These are phyloP conservation scores for Sequoiadendron giganteum DNA, from an alignment of 75 land plant genomes.

Conservation along the genomic window DNA sequence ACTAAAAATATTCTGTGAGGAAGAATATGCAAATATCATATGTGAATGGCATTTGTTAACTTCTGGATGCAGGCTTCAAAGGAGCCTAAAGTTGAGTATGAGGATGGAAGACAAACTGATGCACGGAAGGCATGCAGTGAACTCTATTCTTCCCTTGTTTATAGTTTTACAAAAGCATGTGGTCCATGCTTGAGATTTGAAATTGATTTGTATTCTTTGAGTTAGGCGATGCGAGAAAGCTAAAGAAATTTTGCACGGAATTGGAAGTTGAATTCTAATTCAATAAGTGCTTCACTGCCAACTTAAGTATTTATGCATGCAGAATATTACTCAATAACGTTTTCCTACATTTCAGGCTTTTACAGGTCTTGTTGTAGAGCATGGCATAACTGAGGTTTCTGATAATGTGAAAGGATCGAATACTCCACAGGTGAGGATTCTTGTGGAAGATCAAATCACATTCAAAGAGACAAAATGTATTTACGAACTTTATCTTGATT, in stretches of 20 bases:
- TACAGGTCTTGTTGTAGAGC: conserved; percentile 48
- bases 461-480: background rate
- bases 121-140: conserved; percentile 2
- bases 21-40: background rate
- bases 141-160: background rate
- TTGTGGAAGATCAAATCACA: background rate
- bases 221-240: background rate
- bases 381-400: background rate
- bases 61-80: conserved; percentile 6
- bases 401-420: background rate
- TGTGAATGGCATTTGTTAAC: background rate
- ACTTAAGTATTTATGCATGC: background rate
- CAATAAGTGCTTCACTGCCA: background rate
- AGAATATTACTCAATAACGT: background rate
- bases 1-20: background rate
- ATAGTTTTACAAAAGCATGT: background rate
- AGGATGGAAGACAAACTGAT: background rate
- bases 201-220: background rate
- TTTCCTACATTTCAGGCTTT: conserved; percentile 28
- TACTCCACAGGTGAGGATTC: conserved; percentile 6
- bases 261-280: background rate
- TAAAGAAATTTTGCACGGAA: background rate
- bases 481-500: background rate
- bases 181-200: background rate
- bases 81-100: background rate